Percentiles rank a stretch among this genome's conserved stretches.
Evolutionary conservation across 2,329 filamentous ascomycete genomes (phyloP).

Genomic region (Diplodia mutila): DNA sequence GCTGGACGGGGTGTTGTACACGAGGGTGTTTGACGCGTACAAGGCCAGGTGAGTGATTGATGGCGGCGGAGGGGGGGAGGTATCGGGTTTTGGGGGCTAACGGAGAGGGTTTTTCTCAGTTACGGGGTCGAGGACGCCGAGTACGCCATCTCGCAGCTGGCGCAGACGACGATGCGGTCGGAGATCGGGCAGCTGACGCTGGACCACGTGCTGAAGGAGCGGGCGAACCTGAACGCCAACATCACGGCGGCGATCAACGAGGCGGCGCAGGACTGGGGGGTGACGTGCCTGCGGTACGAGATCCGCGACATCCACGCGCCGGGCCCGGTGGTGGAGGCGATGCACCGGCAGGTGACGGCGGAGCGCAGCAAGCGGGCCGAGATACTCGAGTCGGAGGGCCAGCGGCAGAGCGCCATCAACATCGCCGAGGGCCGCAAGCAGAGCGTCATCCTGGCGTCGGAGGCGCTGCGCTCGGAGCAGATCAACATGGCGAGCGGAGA

Average conservation of each 20-base stretch:
- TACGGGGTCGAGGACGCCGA: conserved; percentile 99
- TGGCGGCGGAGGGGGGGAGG: neutral
- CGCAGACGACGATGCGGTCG: conserved; percentile 97
- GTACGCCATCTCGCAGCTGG: conserved; percentile 96
- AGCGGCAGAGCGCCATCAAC: conserved; percentile 96
- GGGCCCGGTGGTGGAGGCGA: conserved; percentile 88
- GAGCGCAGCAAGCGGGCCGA: conserved; percentile 97
- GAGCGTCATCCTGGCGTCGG: conserved; percentile 92
- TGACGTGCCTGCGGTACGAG: conserved; percentile 94
- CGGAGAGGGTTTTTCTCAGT: conserved; percentile 51
- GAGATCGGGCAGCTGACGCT: conserved; percentile 96
- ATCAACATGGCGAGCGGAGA: conserved; percentile 94
- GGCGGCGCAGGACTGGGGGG: conserved; percentile 94
- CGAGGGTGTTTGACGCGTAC: conserved; percentile 94
- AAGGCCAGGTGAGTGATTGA: conserved; percentile 75
- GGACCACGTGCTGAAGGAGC: conserved; percentile 97
- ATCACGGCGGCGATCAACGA: conserved; percentile 99
- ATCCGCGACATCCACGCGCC: conserved; percentile 98
- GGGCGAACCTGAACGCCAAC: conserved; percentile 92
- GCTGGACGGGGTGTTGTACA: conserved; percentile 93
- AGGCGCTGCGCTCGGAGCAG: conserved; percentile 85
- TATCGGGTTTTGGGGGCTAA: neutral
- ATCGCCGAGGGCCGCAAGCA: conserved; percentile 98
- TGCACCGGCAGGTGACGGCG: conserved; percentile 97
- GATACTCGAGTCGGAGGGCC: conserved; percentile 95